Evolutionary conservation across 169 alveolate genomes (phyloP).

Genomic region (Plasmodium berghei): DNA sequence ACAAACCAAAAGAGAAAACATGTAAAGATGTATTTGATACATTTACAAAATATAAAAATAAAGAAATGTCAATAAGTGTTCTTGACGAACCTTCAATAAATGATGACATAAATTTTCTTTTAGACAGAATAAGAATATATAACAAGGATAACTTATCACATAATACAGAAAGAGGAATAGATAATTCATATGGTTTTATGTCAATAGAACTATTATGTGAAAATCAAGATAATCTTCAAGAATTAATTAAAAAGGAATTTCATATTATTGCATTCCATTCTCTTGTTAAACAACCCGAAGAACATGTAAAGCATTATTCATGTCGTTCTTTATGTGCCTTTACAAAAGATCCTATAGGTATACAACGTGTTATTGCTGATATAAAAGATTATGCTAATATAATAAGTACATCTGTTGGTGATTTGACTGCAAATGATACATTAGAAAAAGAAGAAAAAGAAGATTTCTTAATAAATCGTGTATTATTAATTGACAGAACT

Average conservation of each 20-base stretch:
- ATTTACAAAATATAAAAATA: slow-evolving; percentile 77
- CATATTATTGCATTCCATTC: slow-evolving; percentile 43
- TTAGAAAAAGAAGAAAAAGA: slow-evolving; percentile 75
- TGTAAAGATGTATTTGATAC: slow-evolving; percentile 82
- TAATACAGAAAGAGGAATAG: slow-evolving; percentile 76
- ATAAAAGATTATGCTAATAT: slow-evolving; percentile 62
- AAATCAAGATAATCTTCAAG: slow-evolving; percentile 39
- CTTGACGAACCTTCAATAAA: slow-evolving; percentile 68
- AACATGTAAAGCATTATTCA: slow-evolving; percentile 60
- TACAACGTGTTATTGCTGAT: slow-evolving; percentile 28
- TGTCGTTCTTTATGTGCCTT: slow-evolving; percentile 75
- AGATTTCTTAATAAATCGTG: slow-evolving; percentile 80
- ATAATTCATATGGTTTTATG: slow-evolving; percentile 82
- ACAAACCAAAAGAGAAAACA: slow-evolving; percentile 82
- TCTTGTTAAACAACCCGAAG: slow-evolving; percentile 40
- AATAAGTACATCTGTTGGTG: slow-evolving; percentile 68
- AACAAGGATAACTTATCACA: slow-evolving; percentile 54
- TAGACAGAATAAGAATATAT: slow-evolving; percentile 39
- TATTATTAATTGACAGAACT: slow-evolving; percentile 85
- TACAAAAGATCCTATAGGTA: slow-evolving; percentile 42
- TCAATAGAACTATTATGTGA: slow-evolving; percentile 79
- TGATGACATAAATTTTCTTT: slow-evolving; percentile 67
- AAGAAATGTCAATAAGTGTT: slow-evolving; percentile 56
- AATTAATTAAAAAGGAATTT: slow-evolving; percentile 42
- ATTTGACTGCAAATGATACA: slow-evolving; percentile 26